phyloP scores from a whole-genome alignment of 257 asterid species.

The Plectranthus barbatus region DNA sequence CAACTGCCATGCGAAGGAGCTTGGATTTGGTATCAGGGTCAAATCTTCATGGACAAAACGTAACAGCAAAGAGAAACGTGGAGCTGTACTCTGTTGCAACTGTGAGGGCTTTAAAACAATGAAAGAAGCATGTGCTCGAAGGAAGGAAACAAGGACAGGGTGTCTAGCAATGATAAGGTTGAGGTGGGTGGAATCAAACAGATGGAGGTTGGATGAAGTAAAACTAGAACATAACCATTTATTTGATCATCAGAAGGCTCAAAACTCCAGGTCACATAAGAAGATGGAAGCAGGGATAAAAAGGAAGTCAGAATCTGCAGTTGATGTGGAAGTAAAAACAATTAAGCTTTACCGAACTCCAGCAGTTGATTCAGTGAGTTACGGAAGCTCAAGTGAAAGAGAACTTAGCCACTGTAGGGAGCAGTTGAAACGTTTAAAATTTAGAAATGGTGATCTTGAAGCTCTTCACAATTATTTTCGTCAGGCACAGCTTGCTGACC shows the following conservation, averaged over 20 bases:
- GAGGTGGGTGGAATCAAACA: slow-evolving; percentile 55
- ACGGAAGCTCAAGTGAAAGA: slow-evolving; percentile 35
- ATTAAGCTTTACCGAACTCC: slow-evolving; percentile 58
- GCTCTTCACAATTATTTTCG: slow-evolving; percentile 32
- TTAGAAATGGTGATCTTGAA: slow-evolving; percentile 27
- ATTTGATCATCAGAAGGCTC: slow-evolving; percentile 53
- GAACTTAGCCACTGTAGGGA: slow-evolving; percentile 21
- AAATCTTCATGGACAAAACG: slow-evolving; percentile 90
- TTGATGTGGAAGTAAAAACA: slow-evolving; percentile 47
- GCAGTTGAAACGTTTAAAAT: slow-evolving; percentile 19
- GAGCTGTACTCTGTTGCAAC: slow-evolving; percentile 85
- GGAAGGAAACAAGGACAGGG: slow-evolving; percentile 90
- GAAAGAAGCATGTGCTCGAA: slow-evolving; percentile 58
- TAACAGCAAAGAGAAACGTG: slow-evolving; percentile 84
- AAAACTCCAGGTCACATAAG: slow-evolving; percentile 50
- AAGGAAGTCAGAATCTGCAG: slow-evolving; percentile 47
- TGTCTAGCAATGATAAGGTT: slow-evolving; percentile 78
- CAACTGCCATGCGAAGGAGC: slow-evolving; percentile 65
- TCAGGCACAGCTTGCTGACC: slow-evolving; percentile 35
- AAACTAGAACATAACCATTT: slow-evolving; percentile 68
- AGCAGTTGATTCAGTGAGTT: slow-evolving; percentile 37
- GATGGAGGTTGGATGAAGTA: slow-evolving; percentile 82
- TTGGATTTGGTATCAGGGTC: slow-evolving; percentile 71
- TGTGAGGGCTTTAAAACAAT: slow-evolving; percentile 80
- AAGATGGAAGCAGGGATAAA: slow-evolving; percentile 44